Evolutionary conservation across 2,329 filamentous ascomycete species (phyloP), one percentile per base, ranked within the genome.

Genomic region (Coniochaeta sp.): DNA sequence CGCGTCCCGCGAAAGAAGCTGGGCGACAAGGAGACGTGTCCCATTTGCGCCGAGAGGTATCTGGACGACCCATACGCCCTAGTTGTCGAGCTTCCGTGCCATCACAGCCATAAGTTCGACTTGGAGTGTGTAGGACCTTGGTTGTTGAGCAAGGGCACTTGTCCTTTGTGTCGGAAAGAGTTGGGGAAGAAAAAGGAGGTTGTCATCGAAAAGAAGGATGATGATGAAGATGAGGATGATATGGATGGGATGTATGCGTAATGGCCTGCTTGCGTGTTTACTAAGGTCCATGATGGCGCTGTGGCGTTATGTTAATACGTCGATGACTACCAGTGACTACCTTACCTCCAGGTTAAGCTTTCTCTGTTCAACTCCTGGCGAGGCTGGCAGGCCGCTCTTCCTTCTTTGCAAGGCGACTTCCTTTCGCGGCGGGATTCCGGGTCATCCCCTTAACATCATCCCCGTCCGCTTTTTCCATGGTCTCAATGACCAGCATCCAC

Each of bases 61-160:
- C 74, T 86, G 55, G 83, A 88, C 66, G 86, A 89, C 67, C 73
- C 76, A 65, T 87, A 84, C 68, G 82, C 80, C 59, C 75, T 89
- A 1, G 84, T 88, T 14, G 86, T 88, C 30, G 79, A 85, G 75
- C 75, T 89, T 67, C 85, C 85, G 44, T 89, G 86, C 69, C 76
- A 84, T 66, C 77, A 75, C 34, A 74, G 71, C 44, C 86, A 89
- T 70, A 74, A 73, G 57, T 88, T 86, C 68, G 86, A 89, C 66
- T 72, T 88, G n/a, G 86, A 89, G 73, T 89, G 86, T 66, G 84
- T 88, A 1, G 82, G 79, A 3, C 85, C 86, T 7, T 89, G 86
- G 86, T 70, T 89, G 69, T 74, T 80, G 70, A 79, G 82, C 66
- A 86, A 88, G 72, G 85, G 85, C 40, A 86, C 78, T 34, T 88